Conservation (phyloP, 306 rosid genomes). For the Trifolium subterraneum region DNA sequence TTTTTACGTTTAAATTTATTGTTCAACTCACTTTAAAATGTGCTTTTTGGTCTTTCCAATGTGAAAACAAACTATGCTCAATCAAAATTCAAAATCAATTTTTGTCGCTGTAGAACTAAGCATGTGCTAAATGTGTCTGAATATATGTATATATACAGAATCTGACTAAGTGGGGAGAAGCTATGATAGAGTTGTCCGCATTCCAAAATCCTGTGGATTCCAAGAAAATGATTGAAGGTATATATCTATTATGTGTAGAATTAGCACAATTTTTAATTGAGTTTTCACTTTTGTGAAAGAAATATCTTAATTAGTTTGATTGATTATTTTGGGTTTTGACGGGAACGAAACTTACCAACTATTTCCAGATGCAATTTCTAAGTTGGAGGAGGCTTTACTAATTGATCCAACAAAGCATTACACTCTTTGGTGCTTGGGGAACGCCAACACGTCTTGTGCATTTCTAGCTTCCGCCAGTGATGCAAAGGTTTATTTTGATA, state of each 20-base stretch:
- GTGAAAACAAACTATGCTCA: too few relatives aligned
- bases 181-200: conserved; percentile 76
- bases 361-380: conserved; percentile 58
- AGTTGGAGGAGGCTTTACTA: conserved; percentile 79
- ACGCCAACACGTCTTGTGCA: conserved; percentile 64
- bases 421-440: conserved; percentile 81
- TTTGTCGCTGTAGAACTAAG: neutral
- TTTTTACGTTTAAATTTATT: neutral
- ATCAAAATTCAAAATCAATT: neutral
- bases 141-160: conserved; percentile 52
- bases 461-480: conserved; percentile 68
- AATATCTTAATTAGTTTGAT: neutral
- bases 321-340: conserved; percentile 16
- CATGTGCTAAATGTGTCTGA: neutral
- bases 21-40: neutral
- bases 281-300: neutral
- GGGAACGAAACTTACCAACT: conserved; percentile 1
- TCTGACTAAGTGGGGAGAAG: conserved; percentile 77
- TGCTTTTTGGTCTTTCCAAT: too few relatives aligned
- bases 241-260: neutral
- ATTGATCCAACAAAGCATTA: conserved; percentile 67
- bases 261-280: neutral
- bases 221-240: conserved; percentile 66
- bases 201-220: conserved; percentile 60
- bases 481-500: conserved; percentile 66